Conservation (phyloP, 192 early-diverging fungal genomes). For the Irineochytrium annulatum region DNA sequence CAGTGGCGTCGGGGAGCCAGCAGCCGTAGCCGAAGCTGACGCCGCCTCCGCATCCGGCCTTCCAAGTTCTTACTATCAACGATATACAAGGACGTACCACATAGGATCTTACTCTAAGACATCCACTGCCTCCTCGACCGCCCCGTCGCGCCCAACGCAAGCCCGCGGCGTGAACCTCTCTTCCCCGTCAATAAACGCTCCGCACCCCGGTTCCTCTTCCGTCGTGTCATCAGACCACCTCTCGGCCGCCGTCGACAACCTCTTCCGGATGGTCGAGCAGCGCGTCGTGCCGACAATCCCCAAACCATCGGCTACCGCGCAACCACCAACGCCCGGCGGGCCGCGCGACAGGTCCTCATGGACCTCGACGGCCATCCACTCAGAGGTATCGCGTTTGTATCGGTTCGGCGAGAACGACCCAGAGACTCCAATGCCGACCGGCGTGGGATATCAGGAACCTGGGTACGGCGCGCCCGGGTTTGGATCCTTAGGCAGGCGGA, state of each 20-base stretch:
- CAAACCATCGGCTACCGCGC: neutral
- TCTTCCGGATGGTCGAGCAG: constrained; percentile 31
- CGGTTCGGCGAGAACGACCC: constrained; percentile 16
- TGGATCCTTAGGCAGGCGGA: neutral
- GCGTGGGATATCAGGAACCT: neutral
- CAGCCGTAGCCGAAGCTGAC: no score
- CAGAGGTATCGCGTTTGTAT: constrained; percentile 28
- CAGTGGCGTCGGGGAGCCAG: no score
- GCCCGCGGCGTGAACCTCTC: neutral
- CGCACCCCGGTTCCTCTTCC: neutral
- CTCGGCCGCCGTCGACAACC: constrained; percentile 27
- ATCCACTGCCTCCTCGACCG: neutral
- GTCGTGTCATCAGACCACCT: constrained; percentile 25
- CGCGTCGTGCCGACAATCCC: constrained; percentile 11
- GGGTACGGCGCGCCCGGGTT: neutral
- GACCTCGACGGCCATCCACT: constrained; percentile 34
- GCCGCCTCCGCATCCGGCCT: constrained; percentile 18
- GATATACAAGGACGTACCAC: constrained; percentile 30
- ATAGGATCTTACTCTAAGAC: constrained; percentile 1
- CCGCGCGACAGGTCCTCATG: constrained; percentile 13
- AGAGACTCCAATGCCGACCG: neutral
- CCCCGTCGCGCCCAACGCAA: neutral
- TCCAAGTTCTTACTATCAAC: constrained; percentile 26
- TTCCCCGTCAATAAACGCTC: neutral
- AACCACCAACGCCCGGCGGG: neutral